These are phyloP conservation scores for Flaveria bidentis DNA, from an alignment of 129 eudicot species.

Conservation along the genomic window DNA sequence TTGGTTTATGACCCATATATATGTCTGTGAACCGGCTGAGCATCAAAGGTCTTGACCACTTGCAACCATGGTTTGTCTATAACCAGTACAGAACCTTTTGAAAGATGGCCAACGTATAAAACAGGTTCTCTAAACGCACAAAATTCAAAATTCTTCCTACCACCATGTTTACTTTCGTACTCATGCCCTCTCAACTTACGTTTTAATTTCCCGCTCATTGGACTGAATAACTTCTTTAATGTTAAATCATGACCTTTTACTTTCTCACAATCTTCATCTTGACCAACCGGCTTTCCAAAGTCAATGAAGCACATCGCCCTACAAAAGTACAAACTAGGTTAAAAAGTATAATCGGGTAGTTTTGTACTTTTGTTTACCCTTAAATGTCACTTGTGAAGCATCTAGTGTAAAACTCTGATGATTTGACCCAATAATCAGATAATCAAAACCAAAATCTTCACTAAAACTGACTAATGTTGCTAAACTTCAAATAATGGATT, in stretches of 20 bases:
- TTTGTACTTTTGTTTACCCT: not conserved
- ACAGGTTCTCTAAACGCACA: conserved; percentile 75
- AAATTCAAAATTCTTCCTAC: conserved; percentile 73
- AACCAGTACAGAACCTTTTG: conserved; percentile 62
- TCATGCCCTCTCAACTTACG: conserved; percentile 55
- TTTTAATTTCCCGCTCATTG: conserved; percentile 50
- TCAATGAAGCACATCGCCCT: conserved; percentile 97
- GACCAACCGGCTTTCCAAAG: conserved; percentile 69
- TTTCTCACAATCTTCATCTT: conserved; percentile 50
- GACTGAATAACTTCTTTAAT: conserved; percentile 34
- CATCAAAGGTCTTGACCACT: conserved; percentile 63
- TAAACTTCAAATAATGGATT: not conserved
- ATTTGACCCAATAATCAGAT: not conserved
- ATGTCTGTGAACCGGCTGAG: conserved; percentile 83
- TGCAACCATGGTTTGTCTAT: conserved; percentile 81
- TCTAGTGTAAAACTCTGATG: not conserved
- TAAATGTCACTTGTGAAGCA: not conserved
- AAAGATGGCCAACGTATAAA: conserved; percentile 74
- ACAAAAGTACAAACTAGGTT: not conserved
- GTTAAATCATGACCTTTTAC: conserved; percentile 37
- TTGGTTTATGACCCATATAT: conserved; percentile 68
- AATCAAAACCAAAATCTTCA: not conserved
- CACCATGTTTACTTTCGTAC: conserved; percentile 41
- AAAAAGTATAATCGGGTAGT: conserved; percentile 8
- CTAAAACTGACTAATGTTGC: not conserved